Evolutionary conservation across 306 rosid genomes (phyloP).

Genomic region (Crotalaria pallida): DNA sequence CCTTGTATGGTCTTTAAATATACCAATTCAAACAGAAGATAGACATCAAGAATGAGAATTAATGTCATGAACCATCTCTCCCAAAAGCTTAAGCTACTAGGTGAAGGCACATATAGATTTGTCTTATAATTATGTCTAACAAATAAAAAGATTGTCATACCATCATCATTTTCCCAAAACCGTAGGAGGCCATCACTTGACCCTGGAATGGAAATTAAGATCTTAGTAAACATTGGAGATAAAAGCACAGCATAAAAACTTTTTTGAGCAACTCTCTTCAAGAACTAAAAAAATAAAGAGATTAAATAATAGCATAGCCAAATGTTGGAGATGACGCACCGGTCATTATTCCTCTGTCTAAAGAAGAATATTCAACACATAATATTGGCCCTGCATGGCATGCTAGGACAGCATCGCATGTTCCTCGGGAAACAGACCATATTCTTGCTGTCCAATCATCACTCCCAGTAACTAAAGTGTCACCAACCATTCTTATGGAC

Average conservation of each 20-base stretch:
- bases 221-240: constrained; percentile 15
- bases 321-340: constrained; percentile 34
- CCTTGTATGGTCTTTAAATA: background rate
- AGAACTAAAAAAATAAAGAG: background rate
- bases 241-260: constrained; percentile 4
- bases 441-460: constrained; percentile 99
- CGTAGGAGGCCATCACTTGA: constrained; percentile 92
- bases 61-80: background rate
- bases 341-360: constrained; percentile 86
- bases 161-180: constrained; percentile 97
- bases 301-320: constrained; percentile 6
- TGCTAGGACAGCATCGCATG: constrained; percentile 97
- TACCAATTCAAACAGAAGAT: background rate
- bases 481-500: constrained; percentile 95
- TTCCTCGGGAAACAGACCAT: constrained; percentile 92
- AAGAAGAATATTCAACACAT: constrained; percentile 86
- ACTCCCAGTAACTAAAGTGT: constrained; percentile 89
- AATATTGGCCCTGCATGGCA: constrained; percentile 97
- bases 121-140: background rate
- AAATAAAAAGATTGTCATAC: constrained; percentile 38
- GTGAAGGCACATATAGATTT: background rate
- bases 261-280: constrained; percentile 14
- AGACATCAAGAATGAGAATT: constrained; percentile 21
- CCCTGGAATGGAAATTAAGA: constrained; percentile 56
- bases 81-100: background rate